Conservation (phyloP, 129 eudicot genomes). For the Erigeron canadensis region DNA sequence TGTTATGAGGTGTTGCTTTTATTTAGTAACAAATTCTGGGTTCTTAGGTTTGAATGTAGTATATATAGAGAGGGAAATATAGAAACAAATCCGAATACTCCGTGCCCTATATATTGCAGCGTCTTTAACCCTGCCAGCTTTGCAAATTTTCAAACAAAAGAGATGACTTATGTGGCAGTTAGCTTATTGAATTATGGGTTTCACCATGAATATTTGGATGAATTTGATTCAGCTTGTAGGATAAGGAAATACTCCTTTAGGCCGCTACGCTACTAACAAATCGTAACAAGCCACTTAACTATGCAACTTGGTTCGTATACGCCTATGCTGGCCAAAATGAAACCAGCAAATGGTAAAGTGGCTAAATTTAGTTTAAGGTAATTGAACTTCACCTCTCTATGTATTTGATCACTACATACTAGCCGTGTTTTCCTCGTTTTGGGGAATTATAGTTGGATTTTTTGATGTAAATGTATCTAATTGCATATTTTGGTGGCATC, state of each 20-base stretch:
- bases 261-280: background rate
- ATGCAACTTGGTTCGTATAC: background rate
- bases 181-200: background rate
- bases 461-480: background rate
- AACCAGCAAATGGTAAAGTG: background rate
- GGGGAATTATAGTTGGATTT: background rate
- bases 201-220: background rate
- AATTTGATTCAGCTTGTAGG: background rate
- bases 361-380: background rate
- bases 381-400: background rate
- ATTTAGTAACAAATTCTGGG: background rate
- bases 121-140: background rate
- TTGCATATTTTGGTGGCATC: conserved; percentile 8
- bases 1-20: background rate
- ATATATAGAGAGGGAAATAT: background rate
- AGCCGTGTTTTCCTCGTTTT: background rate
- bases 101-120: background rate
- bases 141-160: background rate
- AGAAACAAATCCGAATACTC: background rate
- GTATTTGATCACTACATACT: background rate
- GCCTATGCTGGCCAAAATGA: background rate
- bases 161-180: background rate
- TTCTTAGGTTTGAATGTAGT: background rate
- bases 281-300: background rate
- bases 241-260: background rate